Evolutionary conservation across 441 rosid species (phyloP).

Genomic region (Dalechampia spathulata): DNA sequence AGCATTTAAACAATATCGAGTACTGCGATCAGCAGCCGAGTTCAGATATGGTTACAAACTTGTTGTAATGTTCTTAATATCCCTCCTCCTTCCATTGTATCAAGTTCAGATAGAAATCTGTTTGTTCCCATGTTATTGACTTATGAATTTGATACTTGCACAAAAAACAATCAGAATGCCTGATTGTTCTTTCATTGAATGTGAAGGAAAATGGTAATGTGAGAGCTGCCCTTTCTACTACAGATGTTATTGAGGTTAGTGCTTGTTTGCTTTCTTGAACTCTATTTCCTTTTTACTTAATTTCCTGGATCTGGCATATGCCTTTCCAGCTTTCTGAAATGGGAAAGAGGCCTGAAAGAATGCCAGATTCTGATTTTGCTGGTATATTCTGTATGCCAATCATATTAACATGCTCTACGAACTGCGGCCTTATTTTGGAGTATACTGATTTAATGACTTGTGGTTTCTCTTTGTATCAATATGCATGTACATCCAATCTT

Average conservation of each 20-base stretch:
- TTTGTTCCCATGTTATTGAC: background rate
- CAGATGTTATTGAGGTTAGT: conserved; percentile 75
- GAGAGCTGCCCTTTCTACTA: conserved; percentile 63
- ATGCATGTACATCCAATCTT: too few species aligned
- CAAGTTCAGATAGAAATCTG: background rate
- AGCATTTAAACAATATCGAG: conserved; percentile 67
- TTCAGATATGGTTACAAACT: conserved; percentile 97
- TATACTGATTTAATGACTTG: too few species aligned
- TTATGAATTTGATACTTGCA: background rate
- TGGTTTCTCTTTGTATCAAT: too few species aligned
- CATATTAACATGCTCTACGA: too few species aligned
- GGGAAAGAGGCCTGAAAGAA: too few species aligned
- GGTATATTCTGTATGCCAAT: too few species aligned
- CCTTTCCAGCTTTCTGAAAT: background rate
- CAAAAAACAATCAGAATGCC: background rate
- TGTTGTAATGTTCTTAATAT: conserved; percentile 48
- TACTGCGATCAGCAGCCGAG: conserved; percentile 52
- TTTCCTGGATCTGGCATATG: background rate
- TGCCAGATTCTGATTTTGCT: too few species aligned
- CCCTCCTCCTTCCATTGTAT: background rate
- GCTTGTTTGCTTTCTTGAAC: background rate
- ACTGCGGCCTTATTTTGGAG: too few species aligned
- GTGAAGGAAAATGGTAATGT: conserved; percentile 74
- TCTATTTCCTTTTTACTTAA: background rate
- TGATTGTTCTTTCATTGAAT: background rate